Evolutionary conservation across 2,329 filamentous ascomycete species (phyloP).

Genomic region (Fusarium xyrophilum): DNA sequence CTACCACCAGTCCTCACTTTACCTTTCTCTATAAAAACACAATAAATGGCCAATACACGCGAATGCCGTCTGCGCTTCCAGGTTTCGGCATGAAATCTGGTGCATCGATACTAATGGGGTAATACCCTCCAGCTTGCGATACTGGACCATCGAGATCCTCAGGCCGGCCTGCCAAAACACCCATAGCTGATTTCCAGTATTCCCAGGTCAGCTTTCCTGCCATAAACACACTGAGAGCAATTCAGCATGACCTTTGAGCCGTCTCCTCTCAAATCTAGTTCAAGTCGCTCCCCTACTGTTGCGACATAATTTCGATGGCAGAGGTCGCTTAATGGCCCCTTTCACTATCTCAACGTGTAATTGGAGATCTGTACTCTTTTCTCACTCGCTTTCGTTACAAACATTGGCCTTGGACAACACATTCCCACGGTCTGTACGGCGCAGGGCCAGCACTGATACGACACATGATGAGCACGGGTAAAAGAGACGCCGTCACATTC

Average conservation of each 20-base stretch:
- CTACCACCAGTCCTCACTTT: neutral
- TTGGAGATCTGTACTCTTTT: neutral
- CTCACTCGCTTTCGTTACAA: neutral
- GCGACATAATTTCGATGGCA: too few species aligned
- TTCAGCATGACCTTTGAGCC: rapidly evolving
- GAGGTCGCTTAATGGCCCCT: neutral
- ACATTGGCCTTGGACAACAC: too few species aligned
- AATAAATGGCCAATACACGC: too few species aligned
- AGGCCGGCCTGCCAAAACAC: neutral
- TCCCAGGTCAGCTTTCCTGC: too few species aligned
- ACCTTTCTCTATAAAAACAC: neutral
- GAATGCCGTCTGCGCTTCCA: neutral
- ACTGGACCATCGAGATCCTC: neutral
- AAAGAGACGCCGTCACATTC: rapidly evolving
- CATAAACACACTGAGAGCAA: neutral
- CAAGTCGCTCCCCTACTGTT: neutral
- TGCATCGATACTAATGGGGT: rapidly evolving
- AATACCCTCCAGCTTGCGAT: neutral
- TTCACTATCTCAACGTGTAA: neutral
- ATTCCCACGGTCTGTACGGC: too few species aligned
- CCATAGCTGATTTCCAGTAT: rapidly evolving
- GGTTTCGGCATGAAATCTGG: too few species aligned
- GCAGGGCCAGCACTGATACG: neutral
- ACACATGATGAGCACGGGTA: neutral
- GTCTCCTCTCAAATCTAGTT: too few species aligned